Evolutionary conservation across 2,329 filamentous ascomycete species (phyloP).

Genomic region (Raffaelea albimanens): DNA sequence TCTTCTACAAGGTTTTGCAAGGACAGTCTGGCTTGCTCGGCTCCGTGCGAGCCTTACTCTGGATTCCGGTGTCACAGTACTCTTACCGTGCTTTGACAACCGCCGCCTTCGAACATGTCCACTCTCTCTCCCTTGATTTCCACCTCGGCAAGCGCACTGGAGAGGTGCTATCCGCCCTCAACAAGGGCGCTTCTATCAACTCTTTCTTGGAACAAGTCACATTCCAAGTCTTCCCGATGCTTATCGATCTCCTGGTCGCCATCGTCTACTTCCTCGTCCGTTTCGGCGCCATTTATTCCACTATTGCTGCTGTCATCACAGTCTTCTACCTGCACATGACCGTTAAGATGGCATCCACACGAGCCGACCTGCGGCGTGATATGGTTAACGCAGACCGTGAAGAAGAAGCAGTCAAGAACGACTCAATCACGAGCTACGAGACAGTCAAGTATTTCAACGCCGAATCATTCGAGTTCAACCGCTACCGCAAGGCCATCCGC

Average conservation of each 20-base stretch:
- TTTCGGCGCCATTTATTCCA: slow-evolving; percentile 84
- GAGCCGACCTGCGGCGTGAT: slow-evolving; percentile 79
- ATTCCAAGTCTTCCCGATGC: slow-evolving; percentile 91
- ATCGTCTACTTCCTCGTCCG: slow-evolving; percentile 68
- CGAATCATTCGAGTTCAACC: slow-evolving; percentile 66
- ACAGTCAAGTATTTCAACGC: slow-evolving; percentile 89
- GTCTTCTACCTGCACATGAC: slow-evolving; percentile 97
- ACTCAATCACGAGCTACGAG: slow-evolving; percentile 98
- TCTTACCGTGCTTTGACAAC: slow-evolving; percentile 91
- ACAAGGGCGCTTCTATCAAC: slow-evolving; percentile 94
- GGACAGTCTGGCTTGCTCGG: slow-evolving; percentile 82
- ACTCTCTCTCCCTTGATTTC: slow-evolving; percentile 89
- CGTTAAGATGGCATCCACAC: slow-evolving; percentile 88
- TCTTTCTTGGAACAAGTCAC: slow-evolving; percentile 94
- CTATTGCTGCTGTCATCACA: slow-evolving; percentile 81
- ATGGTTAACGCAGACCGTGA: slow-evolving; percentile 94
- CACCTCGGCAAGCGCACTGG: slow-evolving; percentile 94
- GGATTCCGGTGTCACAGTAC: slow-evolving; percentile 96
- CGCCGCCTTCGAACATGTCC: slow-evolving; percentile 94
- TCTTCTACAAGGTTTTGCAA: slow-evolving; percentile 72
- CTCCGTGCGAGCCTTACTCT: slow-evolving; percentile 71
- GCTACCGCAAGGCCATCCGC: slow-evolving; percentile 61
- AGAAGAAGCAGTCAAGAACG: slow-evolving; percentile 96
- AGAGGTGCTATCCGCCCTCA: slow-evolving; percentile 88
- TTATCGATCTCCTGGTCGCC: slow-evolving; percentile 79